Evolutionary conservation across 768 basidiomycete species (phyloP), one percentile per base, ranked within the genome.

Genomic region (Leccinellum luteum): DNA sequence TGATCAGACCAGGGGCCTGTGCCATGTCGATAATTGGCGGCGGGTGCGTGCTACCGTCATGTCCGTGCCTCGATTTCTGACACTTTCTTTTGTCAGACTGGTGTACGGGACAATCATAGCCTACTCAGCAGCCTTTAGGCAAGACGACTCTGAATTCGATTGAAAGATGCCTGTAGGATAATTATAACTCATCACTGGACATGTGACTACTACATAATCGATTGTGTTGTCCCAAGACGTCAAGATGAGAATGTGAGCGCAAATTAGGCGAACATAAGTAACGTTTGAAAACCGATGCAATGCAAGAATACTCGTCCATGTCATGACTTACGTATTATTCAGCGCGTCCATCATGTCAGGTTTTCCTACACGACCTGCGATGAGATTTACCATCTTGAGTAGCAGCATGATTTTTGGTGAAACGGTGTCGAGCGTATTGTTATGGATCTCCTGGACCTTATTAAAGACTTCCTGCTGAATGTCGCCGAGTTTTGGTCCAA

Each of bases 11-110:
- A 3, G 85, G 83, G 15, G 97, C 97, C 41, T 93, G 90, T 70
- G 84, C 81, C 66, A 98, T 99, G 97, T 94, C 93, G 19, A 92
- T 98, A 58, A 79, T 90, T 31, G 97, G 97, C 14, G 97, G 97
- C 75, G 89, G 86, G 84, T 90, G 76, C 34, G 64, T 56, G 17
- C 52, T 35, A 44, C 47, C 44, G 31, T 54, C 43, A 14, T 62
- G 28, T 23, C 41, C 56, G 19, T 43, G 35, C 17, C 52, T 57
- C 30, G 31, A 23, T 14, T 10, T 30, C 27, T 14, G 41, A 52
- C 19, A 43, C 12, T 38, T 58, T 25, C 15, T 51, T 45, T 31
- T 28, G 48, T 21, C 58, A 90, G 88, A 47, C 76, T 92, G 65
- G 92, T 97, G 2, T 96, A 96, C 71, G 89, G 89, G 4, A 97